These are phyloP conservation scores for Metschnikowia similis DNA, from an alignment of 805 yeast species.

Conservation along the genomic window DNA sequence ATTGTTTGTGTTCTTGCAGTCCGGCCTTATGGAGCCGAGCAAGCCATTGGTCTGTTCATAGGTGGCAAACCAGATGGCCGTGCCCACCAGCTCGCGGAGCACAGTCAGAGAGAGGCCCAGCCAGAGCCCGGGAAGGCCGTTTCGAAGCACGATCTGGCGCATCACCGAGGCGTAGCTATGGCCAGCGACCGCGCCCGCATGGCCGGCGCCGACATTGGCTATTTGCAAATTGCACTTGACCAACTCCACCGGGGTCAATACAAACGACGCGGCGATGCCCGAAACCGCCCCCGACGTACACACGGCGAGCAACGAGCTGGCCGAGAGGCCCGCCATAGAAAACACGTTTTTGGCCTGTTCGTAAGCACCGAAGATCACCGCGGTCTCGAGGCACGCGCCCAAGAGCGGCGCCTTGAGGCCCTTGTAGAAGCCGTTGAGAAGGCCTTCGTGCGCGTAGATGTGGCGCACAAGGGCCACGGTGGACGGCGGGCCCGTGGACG, in stretches of 20 bases:
- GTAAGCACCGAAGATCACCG: slow-evolving; percentile 70
- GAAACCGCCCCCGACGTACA: slow-evolving; percentile 73
- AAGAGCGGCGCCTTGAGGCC: slow-evolving; percentile 78
- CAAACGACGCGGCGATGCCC: slow-evolving; percentile 77
- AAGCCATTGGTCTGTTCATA: slow-evolving; percentile 54
- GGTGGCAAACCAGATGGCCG: slow-evolving; percentile 92
- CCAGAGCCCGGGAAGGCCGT: slow-evolving; percentile 78
- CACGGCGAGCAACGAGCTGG: slow-evolving; percentile 9
- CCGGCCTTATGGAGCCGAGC: slow-evolving; percentile 26
- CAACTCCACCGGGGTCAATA: slow-evolving; percentile 88
- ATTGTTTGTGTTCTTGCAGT: slow-evolving; percentile 42
- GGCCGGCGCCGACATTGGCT: slow-evolving; percentile 20
- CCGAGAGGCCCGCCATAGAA: slow-evolving; percentile 8
- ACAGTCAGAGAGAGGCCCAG: slow-evolving; percentile 81
- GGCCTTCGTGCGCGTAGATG: slow-evolving; percentile 67
- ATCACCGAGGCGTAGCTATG: slow-evolving; percentile 29
- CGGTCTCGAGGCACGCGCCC: slow-evolving; percentile 89
- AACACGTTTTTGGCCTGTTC: slow-evolving; percentile 21
- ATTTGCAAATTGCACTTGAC: slow-evolving; percentile 88
- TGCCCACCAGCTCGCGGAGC: slow-evolving; percentile 80
- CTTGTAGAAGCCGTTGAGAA: slow-evolving; percentile 65
- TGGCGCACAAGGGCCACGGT: slow-evolving; percentile 62
- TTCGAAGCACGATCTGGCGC: slow-evolving; percentile 36
- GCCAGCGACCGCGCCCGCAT: no score
- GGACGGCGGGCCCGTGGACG: slow-evolving; percentile 36